phyloP scores from a whole-genome alignment of 1,139 yeast genomes.

The Spathaspora sp. region DNA sequence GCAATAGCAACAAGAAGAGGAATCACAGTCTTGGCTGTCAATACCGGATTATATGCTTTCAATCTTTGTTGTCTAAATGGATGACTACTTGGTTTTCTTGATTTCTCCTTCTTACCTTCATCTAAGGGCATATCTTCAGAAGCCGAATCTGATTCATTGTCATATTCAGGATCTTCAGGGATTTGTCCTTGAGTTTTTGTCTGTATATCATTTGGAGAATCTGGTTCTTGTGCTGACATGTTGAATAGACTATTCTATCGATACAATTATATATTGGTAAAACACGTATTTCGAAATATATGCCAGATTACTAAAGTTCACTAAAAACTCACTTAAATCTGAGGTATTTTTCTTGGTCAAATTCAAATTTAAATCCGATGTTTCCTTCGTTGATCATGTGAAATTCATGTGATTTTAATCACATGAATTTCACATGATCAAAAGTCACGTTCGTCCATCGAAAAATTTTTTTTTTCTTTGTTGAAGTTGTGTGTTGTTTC shows the following conservation, averaged over 20 bases:
- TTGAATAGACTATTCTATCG: background rate
- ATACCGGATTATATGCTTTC: slow-evolving; percentile 60
- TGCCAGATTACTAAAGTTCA: background rate
- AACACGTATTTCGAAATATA: background rate
- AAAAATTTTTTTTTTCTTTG: background rate
- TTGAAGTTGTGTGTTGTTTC: background rate
- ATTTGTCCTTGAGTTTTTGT: background rate
- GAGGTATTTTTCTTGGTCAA: background rate
- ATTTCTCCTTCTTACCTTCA: slow-evolving; percentile 31
- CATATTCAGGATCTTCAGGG: background rate
- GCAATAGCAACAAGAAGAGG: slow-evolving; percentile 78
- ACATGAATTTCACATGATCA: background rate
- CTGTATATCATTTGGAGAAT: background rate
- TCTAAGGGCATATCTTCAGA: slow-evolving; percentile 18
- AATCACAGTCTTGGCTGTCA: slow-evolving; percentile 86
- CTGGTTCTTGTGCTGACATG: background rate
- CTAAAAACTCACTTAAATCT: too few relatives aligned
- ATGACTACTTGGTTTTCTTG: slow-evolving; percentile 56
- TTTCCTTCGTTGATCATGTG: background rate
- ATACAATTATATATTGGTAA: background rate
- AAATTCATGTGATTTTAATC: background rate
- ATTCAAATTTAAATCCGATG: background rate
- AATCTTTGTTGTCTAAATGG: slow-evolving; percentile 63
- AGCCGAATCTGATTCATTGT: slow-evolving; percentile 20
- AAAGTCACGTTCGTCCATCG: background rate